Base-by-base conservation (phyloP, 169 alveolate species). In the Plasmodium fragile region DNA sequence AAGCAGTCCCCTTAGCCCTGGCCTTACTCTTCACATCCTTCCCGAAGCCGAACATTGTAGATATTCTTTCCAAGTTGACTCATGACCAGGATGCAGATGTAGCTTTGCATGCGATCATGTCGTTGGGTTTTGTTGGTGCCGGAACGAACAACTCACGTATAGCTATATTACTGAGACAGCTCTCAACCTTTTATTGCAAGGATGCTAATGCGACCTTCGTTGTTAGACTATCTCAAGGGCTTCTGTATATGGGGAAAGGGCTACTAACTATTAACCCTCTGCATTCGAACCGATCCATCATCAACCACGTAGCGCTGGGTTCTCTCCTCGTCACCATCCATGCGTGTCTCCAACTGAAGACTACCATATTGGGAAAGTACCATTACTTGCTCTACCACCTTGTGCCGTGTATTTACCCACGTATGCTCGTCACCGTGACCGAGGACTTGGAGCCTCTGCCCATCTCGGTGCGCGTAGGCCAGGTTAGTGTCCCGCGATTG, bases 1-100 rank as follows among this genome's bases (percentile, higher is more conserved):
- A 99, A 93, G 99, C 99, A 0, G 99, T 99, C 52, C 99, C 99
- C 13, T 97, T 99, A 36, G 99, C 99, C 13, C 94, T 99, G 45
- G 99, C 99, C 36, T 93, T 99, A 71, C 97, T 98, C 73, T 98
- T 97, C 92, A 97, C 98, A 16, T 98, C 99, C 32, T 98, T 98
- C 90, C 99, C 99, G 7, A 97, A 98, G 96, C 99, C 99, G 4
- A 95, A 95, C 25, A 96, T 97, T 11, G 97, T 98, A 83, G 97
- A 93, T 36, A 71, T 95, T 8, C 80, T 96, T 13, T 97, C 99
- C 72, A 99, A 99, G 94, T 98, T 99, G 79, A 97, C 99, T 25
- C 99, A 99, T 96, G 99, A 99, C 95, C 96, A 96, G 25, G 99
- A 99, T 89, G 96, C 97, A 80, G 99, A 98, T 82, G 99, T 98